These are phyloP conservation scores for Bretschneidera sinensis DNA, from an alignment of 345 rosid genomes.

Conservation along the genomic window DNA sequence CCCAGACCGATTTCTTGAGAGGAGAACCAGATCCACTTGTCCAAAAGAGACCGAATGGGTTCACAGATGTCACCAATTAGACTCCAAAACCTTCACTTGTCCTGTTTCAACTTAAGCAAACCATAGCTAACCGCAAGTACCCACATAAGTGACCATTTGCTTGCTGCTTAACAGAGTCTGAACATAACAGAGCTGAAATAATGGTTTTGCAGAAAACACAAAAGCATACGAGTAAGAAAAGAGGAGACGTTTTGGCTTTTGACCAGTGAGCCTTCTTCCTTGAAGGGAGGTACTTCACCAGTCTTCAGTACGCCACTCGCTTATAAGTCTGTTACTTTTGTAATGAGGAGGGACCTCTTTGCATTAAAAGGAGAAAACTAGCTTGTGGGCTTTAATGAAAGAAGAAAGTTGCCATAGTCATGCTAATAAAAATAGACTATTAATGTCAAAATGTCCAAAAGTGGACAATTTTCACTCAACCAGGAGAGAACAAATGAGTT, in stretches of 20 bases:
- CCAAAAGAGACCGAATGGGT: slow-evolving; percentile 15
- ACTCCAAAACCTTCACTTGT: slow-evolving; percentile 27
- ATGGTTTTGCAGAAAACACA: too few species aligned
- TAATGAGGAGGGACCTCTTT: slow-evolving; percentile 24
- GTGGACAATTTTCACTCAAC: slow-evolving; percentile 23
- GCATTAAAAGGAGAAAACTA: slow-evolving; percentile 51
- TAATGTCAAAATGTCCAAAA: slow-evolving; percentile 32
- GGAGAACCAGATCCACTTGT: slow-evolving; percentile 12
- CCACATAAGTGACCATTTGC: slow-evolving; percentile 23
- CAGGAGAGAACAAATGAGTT: slow-evolving; percentile 14
- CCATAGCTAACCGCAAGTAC: slow-evolving; percentile 17
- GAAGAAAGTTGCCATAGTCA: slow-evolving; percentile 27
- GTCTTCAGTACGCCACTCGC: slow-evolving; percentile 5
- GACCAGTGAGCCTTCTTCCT: slow-evolving; percentile 39
- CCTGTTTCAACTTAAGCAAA: slow-evolving; percentile 20
- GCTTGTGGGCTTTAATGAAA: slow-evolving; percentile 41
- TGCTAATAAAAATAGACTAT: slow-evolving; percentile 1
- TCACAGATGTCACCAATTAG: slow-evolving; percentile 15
- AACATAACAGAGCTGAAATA: slow-evolving; percentile 17
- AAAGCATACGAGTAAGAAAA: slow-evolving; percentile 20
- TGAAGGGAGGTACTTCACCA: too few species aligned
- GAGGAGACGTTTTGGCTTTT: slow-evolving; percentile 34
- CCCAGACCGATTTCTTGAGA: slow-evolving; percentile 13
- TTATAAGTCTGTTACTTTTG: slow-evolving; percentile 30
- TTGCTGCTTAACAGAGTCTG: slow-evolving; percentile 27